Percentiles rank a stretch among this genome's conserved stretches.
Evolutionary conservation across 495 filamentous ascomycete species (phyloP).

Genomic region (Penicillium chermesinum): DNA sequence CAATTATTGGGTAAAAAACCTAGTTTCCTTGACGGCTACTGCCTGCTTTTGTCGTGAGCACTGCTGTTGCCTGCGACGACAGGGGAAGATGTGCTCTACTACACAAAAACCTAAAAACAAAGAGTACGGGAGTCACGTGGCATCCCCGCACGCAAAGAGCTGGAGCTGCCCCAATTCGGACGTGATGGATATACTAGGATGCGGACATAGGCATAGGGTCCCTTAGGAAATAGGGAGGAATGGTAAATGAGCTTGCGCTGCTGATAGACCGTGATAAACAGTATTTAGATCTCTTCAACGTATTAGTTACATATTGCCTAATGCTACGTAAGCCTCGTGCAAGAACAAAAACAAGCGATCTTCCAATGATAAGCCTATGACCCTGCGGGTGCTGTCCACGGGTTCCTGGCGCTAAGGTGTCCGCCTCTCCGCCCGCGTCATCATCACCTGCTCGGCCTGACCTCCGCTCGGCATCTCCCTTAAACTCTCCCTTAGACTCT

Average conservation of each 20-base stretch:
- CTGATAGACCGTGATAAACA: too few relatives aligned
- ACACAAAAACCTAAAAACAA: neutral
- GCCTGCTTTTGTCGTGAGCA: neutral
- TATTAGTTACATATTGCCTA: too few relatives aligned
- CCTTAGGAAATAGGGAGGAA: too few relatives aligned
- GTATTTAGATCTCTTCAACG: too few relatives aligned
- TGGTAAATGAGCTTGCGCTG: too few relatives aligned
- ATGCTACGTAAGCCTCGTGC: too few relatives aligned
- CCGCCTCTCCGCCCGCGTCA: constrained; percentile 39
- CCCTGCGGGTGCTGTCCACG: neutral
- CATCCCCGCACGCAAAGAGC: neutral
- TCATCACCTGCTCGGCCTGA: constrained; percentile 19
- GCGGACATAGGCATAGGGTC: too few relatives aligned
- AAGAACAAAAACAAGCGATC: too few relatives aligned
- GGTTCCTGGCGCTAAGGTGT: constrained; percentile 16
- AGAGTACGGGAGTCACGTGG: neutral
- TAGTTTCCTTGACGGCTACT: too few relatives aligned
- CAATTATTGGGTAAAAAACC: too few relatives aligned
- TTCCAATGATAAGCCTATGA: neutral
- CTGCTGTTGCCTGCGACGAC: neutral
- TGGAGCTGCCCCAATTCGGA: neutral
- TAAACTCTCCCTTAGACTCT: too few relatives aligned
- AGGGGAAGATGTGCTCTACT: neutral
- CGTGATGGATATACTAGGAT: too few relatives aligned
- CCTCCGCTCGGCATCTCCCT: constrained; percentile 15